These are phyloP conservation scores for Chytriomyces sp. DNA, from an alignment of 192 early-diverging fungal genomes.

Conservation along the genomic window DNA sequence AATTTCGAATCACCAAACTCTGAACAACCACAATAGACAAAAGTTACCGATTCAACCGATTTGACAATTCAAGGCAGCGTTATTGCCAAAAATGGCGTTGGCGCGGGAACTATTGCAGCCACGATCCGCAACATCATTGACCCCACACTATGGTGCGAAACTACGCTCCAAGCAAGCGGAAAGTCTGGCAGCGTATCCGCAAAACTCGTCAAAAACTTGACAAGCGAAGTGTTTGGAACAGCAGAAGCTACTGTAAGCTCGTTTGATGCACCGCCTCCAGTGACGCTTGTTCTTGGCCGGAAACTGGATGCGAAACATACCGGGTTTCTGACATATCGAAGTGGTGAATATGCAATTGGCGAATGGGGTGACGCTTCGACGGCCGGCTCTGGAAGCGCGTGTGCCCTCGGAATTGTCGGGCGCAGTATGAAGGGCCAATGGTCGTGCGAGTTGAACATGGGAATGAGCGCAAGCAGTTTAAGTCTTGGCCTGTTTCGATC, in stretches of 20 bases:
- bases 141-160: conserved; percentile 73
- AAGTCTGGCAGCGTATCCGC: conserved; percentile 60
- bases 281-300: conserved; percentile 67
- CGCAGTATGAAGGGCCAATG: conserved; percentile 31
- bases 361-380: conserved; percentile 62
- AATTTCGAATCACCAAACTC: not conserved
- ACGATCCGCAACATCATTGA: conserved; percentile 79
- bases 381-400: conserved; percentile 24
- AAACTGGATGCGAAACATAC: conserved; percentile 66
- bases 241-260: conserved; percentile 59
- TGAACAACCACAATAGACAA: conserved; percentile 38
- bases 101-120: conserved; percentile 77
- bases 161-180: conserved; percentile 61
- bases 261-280: conserved; percentile 68
- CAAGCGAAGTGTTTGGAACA: conserved; percentile 67
- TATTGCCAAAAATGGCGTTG: conserved; percentile 66
- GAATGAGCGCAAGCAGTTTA: conserved; percentile 41
- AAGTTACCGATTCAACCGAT: conserved; percentile 41
- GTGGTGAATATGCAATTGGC: conserved; percentile 74
- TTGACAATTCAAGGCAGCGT: conserved; percentile 52
- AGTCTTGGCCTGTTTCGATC: conserved; percentile 40
- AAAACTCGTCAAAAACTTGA: conserved; percentile 67
- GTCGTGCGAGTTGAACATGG: conserved; percentile 49
- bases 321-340: conserved; percentile 76
- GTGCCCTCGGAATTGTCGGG: conserved; percentile 48